A percentile compares a stretch with the other conserved stretches of the same genome.
These are phyloP conservation scores for Puccinia triticina DNA, from an alignment of 1,284 basidiomycete genomes.

Conservation along the genomic window DNA sequence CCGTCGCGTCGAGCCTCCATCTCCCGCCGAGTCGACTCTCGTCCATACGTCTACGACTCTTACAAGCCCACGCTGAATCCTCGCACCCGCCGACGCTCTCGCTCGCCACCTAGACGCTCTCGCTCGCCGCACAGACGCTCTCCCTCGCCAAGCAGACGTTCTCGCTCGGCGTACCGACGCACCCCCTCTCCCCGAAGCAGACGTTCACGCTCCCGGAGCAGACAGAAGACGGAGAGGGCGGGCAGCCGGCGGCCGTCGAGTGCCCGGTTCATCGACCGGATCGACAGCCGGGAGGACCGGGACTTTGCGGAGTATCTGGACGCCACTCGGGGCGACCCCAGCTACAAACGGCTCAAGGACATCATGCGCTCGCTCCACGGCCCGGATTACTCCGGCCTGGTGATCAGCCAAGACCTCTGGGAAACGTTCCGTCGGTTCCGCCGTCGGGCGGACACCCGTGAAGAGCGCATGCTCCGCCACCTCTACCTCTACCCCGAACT, in stretches of 20 bases:
- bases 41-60: neutral
- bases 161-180: no score
- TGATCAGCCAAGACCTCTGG: neutral
- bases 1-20: neutral
- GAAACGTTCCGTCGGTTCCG: constrained; percentile 2
- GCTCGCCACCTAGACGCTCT: neutral
- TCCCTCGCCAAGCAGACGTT: no score
- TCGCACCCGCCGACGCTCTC: neutral
- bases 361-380: neutral
- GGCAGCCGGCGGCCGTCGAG: neutral
- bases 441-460: neutral
- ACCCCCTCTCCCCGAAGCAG: no score
- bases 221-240: neutral
- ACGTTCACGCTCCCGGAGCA: neutral
- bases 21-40: neutral
- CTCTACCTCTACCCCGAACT: constrained; percentile 1
- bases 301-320: constrained; percentile 18
- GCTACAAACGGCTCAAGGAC: neutral
- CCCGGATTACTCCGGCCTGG: neutral
- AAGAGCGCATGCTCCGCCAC: constrained; percentile 8
- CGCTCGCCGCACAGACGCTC: no score
- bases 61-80: neutral
- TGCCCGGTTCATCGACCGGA: neutral
- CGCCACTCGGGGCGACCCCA: neutral
- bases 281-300: neutral